These are phyloP conservation scores for Fusarium nelsonii DNA, from an alignment of 2,329 filamentous ascomycete genomes.

Conservation along the genomic window DNA sequence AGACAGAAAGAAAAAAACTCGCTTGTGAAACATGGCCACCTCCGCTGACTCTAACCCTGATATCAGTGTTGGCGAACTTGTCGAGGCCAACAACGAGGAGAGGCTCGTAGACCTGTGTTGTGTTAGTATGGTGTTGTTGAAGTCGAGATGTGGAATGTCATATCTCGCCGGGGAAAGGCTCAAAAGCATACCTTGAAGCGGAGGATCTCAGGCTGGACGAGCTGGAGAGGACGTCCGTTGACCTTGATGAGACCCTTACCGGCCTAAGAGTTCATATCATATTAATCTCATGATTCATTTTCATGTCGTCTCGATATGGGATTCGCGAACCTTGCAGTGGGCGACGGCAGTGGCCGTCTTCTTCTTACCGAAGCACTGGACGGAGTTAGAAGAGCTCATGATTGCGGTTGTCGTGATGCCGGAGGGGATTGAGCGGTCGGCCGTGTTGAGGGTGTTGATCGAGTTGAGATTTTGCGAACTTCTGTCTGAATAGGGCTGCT, in stretches of 20 bases:
- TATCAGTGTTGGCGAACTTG: slow-evolving; percentile 97
- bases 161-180: slow-evolving; percentile 3
- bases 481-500: slow-evolving; percentile 1
- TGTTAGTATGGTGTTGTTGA: slow-evolving; percentile 40
- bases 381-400: slow-evolving; percentile 82
- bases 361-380: slow-evolving; percentile 99
- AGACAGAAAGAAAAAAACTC: too few relatives aligned
- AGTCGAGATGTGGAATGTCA: neutral
- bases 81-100: slow-evolving; percentile 96
- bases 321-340: slow-evolving; percentile 83
- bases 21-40: slow-evolving; percentile 69
- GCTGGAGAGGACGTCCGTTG: slow-evolving; percentile 94
- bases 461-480: slow-evolving; percentile 23
- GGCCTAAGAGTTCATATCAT: slow-evolving; percentile 50
- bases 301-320: slow-evolving; percentile 2
- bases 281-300: slow-evolving; percentile 48
- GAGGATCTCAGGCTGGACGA: slow-evolving; percentile 96
- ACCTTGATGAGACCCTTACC: slow-evolving; percentile 90
- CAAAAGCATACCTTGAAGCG: slow-evolving; percentile 85
- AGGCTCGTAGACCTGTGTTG: slow-evolving; percentile 90
- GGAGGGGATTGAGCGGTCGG: slow-evolving; percentile 27
- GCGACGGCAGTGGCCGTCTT: slow-evolving; percentile 90
- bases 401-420: slow-evolving; percentile 59
- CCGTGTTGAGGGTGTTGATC: slow-evolving; percentile 24
- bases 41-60: slow-evolving; percentile 94